Base-by-base conservation (phyloP, 306 rosid species). In the Macrotyloma uniflorum region DNA sequence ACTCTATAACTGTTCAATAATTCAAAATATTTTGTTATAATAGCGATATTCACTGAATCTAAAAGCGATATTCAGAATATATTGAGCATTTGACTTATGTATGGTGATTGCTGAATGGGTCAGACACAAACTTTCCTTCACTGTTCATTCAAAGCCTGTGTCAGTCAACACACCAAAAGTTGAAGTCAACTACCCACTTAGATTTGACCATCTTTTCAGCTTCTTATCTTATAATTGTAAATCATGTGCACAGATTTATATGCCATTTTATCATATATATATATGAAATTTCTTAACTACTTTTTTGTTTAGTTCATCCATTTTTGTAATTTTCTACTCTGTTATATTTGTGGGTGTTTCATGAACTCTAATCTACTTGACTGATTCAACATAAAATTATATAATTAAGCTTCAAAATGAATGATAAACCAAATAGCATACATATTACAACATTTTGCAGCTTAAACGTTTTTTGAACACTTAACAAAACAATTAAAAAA, bases 51-150 rank as follows among this genome's bases (percentile, higher is more conserved):
- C n/a, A n/a, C n/a, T n/a, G n/a, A n/a, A n/a, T n/a, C n/a, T n/a
- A n/a, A n/a, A n/a, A n/a, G n/a, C n/a, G n/a, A n/a, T n/a, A n/a
- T n/a, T n/a, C n/a, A n/a, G n/a, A n/a, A n/a, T n/a, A n/a, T n/a
- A n/a, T n/a, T n/a, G n/a, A n/a, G n/a, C 14, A 53, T 24, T 55
- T 68, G 76, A 69, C 83, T 72, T 71, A 0, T 30, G n/a, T 57
- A 20, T 14, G 30, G 0, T 53, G 19, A 26, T 5, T 28, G 30
- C 15, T 54, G 84, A 80, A 74, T 13, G 45, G 61, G 84, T 74
- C 84, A 65, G 9, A 28, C 62, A 33, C 35, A 38, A 36, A 28
- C 16, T 23, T 43, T 61, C 72, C 57, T 62, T 71, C 36, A 0
- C 0, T n/a, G 18, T 43, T 57, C 62, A 69, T 69, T 57, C 42